A percentile compares a stretch with the other conserved stretches of the same genome.
Evolutionary conservation across 1,284 basidiomycete species (phyloP).

Genomic region (Leccinum variabile): DNA sequence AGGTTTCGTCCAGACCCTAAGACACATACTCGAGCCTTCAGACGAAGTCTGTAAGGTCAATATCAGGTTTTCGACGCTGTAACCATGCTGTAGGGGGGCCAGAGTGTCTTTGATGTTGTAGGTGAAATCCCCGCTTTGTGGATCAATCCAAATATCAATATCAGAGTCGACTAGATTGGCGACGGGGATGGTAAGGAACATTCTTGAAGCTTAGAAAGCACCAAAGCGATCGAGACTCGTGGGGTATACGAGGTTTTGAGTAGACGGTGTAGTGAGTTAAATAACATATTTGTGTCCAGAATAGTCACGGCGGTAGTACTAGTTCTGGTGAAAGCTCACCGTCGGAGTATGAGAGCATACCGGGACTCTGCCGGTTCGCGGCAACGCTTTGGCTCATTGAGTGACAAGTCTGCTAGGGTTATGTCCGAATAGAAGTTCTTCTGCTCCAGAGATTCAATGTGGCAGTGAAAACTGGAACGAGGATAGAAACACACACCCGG

Average conservation of each 20-base stretch:
- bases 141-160: constrained; percentile 3
- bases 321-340: background rate
- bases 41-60: background rate
- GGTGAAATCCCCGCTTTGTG: background rate
- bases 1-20: constrained; percentile 1
- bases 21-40: background rate
- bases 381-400: background rate
- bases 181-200: constrained; percentile 9
- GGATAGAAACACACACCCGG: background rate
- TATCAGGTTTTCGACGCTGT: background rate
- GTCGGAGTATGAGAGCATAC: background rate
- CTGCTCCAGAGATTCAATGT: background rate
- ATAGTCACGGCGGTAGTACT: background rate
- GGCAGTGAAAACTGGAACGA: background rate
- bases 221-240: background rate
- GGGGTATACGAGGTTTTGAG: background rate
- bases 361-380: background rate
- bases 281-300: background rate
- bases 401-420: background rate
- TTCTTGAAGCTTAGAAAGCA: background rate
- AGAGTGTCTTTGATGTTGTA: constrained; percentile 4
- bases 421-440: background rate
- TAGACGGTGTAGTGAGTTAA: background rate
- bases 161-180: background rate
- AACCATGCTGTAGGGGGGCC: background rate